Conservation (phyloP, 2,329 filamentous ascomycete genomes). For the Dactylellina cionopaga region DNA sequence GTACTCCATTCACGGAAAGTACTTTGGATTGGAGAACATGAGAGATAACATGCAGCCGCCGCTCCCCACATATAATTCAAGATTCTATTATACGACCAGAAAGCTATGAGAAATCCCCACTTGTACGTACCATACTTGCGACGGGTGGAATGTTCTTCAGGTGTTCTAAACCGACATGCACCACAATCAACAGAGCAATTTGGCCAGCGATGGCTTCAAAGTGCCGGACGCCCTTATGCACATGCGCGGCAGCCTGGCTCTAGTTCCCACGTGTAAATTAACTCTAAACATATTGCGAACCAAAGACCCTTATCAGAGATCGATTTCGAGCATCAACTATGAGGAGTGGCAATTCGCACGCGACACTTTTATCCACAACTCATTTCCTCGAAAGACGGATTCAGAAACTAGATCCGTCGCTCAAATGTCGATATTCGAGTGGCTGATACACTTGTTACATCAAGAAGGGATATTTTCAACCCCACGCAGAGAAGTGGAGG, state of each 20-base stretch:
- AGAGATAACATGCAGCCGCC: not conserved
- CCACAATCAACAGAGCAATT: not conserved
- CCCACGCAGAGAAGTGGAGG: slow-evolving; percentile 23
- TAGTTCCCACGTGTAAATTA: slow-evolving; percentile 39
- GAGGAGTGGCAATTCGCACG: slow-evolving; percentile 5
- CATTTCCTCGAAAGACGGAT: slow-evolving; percentile 19
- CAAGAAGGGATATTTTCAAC: not conserved
- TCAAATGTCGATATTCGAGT: not conserved
- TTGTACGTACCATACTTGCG: not conserved
- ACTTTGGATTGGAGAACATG: no score
- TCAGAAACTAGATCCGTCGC: slow-evolving; percentile 28
- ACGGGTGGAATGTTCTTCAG: slow-evolving; percentile 14
- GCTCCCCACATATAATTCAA: not conserved
- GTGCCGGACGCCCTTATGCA: slow-evolving; percentile 20
- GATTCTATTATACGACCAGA: not conserved
- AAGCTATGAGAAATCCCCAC: not conserved
- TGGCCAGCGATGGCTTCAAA: not conserved
- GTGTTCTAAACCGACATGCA: slow-evolving; percentile 2
- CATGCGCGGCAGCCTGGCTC: slow-evolving; percentile 27
- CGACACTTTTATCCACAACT: slow-evolving; percentile 9
- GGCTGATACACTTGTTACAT: slow-evolving; percentile 9
- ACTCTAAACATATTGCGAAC: slow-evolving; percentile 3
- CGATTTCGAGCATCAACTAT: not conserved
- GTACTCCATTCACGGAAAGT: no score
- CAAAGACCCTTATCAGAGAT: not conserved